A percentile compares a stretch with the other conserved stretches of the same genome.
Conservation (phyloP, 1,284 basidiomycete species). For the Schizophyllum commune region DNA sequence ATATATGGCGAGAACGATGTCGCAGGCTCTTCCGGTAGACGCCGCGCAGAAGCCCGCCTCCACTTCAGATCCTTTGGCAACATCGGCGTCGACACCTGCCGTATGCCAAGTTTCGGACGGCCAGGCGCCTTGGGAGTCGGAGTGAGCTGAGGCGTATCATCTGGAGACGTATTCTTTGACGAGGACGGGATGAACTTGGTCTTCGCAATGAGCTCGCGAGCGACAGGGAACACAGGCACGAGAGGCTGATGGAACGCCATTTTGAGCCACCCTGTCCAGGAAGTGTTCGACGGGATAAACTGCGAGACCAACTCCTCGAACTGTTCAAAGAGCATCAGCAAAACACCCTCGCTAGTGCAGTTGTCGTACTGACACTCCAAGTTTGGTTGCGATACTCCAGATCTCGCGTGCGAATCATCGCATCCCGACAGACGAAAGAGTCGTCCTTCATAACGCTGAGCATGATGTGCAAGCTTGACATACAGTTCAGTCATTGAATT, state of each 20-base stretch:
- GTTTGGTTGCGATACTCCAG: constrained; percentile 85
- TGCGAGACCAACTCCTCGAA: constrained; percentile 81
- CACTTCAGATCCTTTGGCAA: neutral
- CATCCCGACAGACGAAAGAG: constrained; percentile 67
- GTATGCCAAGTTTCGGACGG: constrained; percentile 4
- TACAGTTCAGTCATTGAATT: constrained; percentile 2
- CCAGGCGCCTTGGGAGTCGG: constrained; percentile 3
- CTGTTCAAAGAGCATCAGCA: constrained; percentile 24
- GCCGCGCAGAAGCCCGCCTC: constrained; percentile 16
- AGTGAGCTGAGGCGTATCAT: neutral
- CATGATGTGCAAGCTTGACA: constrained; percentile 51
- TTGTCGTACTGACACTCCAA: constrained; percentile 59
- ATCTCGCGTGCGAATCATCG: constrained; percentile 62
- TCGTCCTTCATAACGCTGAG: constrained; percentile 65
- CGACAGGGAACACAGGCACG: constrained; percentile 66
- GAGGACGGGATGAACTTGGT: constrained; percentile 55
- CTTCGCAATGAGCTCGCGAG: constrained; percentile 66
- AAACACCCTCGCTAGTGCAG: constrained; percentile 4
- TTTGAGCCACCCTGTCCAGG: constrained; percentile 76
- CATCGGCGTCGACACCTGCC: constrained; percentile 11
- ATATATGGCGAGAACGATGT: constrained; percentile 14
- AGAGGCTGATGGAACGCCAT: constrained; percentile 73
- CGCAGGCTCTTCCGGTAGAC: constrained; percentile 5
- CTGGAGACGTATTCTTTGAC: constrained; percentile 24
- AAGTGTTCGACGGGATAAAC: constrained; percentile 68